These are phyloP conservation scores for Mycosphaerella sp. DNA, from an alignment of 2,329 filamentous ascomycete genomes.

Conservation along the genomic window DNA sequence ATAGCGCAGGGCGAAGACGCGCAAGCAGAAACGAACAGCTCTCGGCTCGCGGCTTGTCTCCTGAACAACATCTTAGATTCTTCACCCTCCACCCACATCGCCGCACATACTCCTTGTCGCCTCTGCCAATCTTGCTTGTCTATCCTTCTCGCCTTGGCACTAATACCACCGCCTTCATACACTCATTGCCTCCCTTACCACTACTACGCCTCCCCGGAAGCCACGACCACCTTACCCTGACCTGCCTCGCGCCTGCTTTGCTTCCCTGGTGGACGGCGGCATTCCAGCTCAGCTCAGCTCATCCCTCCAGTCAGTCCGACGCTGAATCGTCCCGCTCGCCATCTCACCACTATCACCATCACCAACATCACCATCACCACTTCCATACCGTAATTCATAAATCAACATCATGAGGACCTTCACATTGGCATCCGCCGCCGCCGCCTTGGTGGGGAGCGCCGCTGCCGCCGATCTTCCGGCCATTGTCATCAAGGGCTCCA, in stretches of 20 bases:
- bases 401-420: constrained; percentile 48
- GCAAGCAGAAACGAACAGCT: constrained; percentile 12
- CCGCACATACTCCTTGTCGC: constrained; percentile 6
- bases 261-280: constrained; percentile 4
- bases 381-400: constrained; percentile 1
- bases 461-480: constrained; percentile 54
- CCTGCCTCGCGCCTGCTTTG: too few species aligned
- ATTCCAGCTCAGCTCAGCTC: background rate
- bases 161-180: background rate
- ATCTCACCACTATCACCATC: background rate
- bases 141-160: constrained; percentile 19
- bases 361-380: background rate
- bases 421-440: constrained; percentile 45
- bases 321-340: too few species aligned
- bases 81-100: constrained; percentile 2
- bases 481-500: constrained; percentile 69
- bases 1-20: constrained; percentile 17
- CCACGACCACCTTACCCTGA: too few species aligned
- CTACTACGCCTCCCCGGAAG: too few species aligned
- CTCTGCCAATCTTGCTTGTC: constrained; percentile 15
- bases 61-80: constrained; percentile 18
- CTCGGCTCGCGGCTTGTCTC: constrained; percentile 14
- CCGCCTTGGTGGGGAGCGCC: constrained; percentile 42
- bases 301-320: background rate
- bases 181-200: background rate